Base-by-base conservation (phyloP, 2,329 filamentous ascomycete species). In the Xylariaceae sp. region DNA sequence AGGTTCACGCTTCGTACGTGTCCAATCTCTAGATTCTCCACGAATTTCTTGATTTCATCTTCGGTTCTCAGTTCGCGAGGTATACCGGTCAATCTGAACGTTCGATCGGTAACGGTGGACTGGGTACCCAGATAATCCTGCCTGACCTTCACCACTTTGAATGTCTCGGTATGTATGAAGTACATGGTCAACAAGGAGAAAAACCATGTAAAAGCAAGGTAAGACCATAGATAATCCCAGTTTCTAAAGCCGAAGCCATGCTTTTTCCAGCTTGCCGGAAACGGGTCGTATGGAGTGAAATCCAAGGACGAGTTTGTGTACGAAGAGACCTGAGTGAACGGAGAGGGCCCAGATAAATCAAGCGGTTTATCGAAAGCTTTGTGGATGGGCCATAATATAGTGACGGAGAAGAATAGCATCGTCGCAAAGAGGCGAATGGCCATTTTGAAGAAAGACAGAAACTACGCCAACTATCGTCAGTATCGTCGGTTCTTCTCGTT, bases 371-470 rank as follows among this genome's bases (percentile, higher is more conserved):
- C 73, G 67, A 84, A 95, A 61, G 83, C 83, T 59, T 83, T 81
- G 71, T 97, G 95, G 60, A 99, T 88, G 0, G 94, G 95, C 63
- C 88, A 87, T 65, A 99, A 88, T 3, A 99, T 83, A 13, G 83
- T 80, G 41, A 89, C 79, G 34, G 92, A 88, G 69, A 97, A 91
- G 63, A 96, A 85, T 58, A 94, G 83, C 68, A 95, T 88, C 55
- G 89, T 77, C 13, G 83, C 77, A 54, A 97, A 87, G 66, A 97
- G 88, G 63, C 88, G 90, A 65, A 92, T 89, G 10, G 93, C 88
- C 85, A 97, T 94, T 73, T 92, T 95, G 80, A 97, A 97, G 75
- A 99, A 99, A 13, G 88, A 84, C 11, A 99, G 80, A 71, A 99
- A 97, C 68, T 70, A 44, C 6, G 18, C 45, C 41, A 2, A 11